Evolutionary conservation across 1,284 basidiomycete genomes (phyloP).

Genomic region (Papiliotrema flavescens): DNA sequence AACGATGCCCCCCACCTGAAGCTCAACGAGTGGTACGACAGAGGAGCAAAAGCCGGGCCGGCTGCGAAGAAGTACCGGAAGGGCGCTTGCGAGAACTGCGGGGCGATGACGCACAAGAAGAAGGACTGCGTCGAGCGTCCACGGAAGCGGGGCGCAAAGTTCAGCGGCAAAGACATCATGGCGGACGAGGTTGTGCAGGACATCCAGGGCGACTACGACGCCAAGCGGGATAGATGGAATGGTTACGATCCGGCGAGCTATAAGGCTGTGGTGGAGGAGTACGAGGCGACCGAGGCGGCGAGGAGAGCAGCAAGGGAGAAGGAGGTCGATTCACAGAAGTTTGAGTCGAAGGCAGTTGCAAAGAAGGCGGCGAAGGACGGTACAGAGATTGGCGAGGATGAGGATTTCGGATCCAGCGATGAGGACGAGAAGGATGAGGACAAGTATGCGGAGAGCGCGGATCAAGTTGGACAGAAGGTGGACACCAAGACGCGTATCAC

Average conservation of each 20-base stretch:
- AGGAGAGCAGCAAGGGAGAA: constrained; percentile 87
- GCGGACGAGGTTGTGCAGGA: constrained; percentile 87
- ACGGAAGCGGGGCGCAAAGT: constrained; percentile 92
- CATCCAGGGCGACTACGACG: constrained; percentile 78
- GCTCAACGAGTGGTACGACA: constrained; percentile 88
- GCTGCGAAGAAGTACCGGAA: constrained; percentile 95
- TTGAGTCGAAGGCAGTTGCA: constrained; percentile 76
- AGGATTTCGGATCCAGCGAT: constrained; percentile 94
- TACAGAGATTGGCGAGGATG: constrained; percentile 55
- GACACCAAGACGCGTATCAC: constrained; percentile 98
- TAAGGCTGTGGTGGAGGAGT: constrained; percentile 84
- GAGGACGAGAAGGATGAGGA: constrained; percentile 92
- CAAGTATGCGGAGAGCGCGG: constrained; percentile 95
- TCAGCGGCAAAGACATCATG: constrained; percentile 82
- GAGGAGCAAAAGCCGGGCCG: constrained; percentile 79
- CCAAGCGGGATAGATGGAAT: constrained; percentile 97
- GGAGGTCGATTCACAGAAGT: constrained; percentile 93
- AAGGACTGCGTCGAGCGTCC: constrained; percentile 94
- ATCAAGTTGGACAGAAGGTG: constrained; percentile 95
- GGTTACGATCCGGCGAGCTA: constrained; percentile 91
- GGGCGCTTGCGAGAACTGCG: constrained; percentile 98
- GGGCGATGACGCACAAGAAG: constrained; percentile 88
- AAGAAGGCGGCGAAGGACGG: constrained; percentile 76
- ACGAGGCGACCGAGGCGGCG: constrained; percentile 86
- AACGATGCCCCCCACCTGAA: constrained; percentile 62